Base-by-base conservation (phyloP, 2,329 filamentous ascomycete species). In the Penicillium sp. region DNA sequence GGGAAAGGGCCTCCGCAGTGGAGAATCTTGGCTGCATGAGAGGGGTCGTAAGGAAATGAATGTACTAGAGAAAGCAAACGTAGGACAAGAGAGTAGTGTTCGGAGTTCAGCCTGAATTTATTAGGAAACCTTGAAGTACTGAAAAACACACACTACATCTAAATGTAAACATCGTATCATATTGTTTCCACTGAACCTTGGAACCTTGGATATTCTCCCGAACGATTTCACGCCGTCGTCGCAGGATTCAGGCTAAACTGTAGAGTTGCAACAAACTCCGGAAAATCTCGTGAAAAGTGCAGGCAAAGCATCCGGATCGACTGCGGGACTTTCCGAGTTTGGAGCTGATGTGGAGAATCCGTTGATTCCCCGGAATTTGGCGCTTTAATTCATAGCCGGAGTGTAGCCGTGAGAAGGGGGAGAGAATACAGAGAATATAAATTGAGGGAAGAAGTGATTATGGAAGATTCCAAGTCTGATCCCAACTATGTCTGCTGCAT, bases 291-390 rank as follows among this genome's bases (percentile, higher is more conserved):
- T 27, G 38, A 42, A 42, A 37, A 23, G 23, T 13, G 24, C 29
- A 13, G 39, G 40, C 32, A 32, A 47, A 52, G 44, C 42, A 31
- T 39, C 38, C n/a, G 27, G 61, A 64, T 62, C 56, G 56, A 51
- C 59, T 40, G 55, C 47, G 53, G 51, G 51, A 55, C 47, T 42
- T 62, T 37, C 59, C 55, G 5, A 9, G 39, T 62, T 46, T 50
- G 54, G 50, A 3, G 13, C n/a, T 12, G 35, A 48, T 44, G 50
- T 57, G 49, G 46, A 45, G 53, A 51, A 45, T 29, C 23, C 35
- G 40, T 47, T 32, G 47, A 47, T 35, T 41, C 44, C 46, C 40
- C 15, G 13, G 44, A 29, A 32, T 43, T 37, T 42, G 20, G 40
- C 10, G 8, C 5, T 12, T 41, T 10, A 23, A 13, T 31, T 15